phyloP scores from a whole-genome alignment of 2,329 filamentous ascomycete genomes.

The Diplodia intermedia region DNA sequence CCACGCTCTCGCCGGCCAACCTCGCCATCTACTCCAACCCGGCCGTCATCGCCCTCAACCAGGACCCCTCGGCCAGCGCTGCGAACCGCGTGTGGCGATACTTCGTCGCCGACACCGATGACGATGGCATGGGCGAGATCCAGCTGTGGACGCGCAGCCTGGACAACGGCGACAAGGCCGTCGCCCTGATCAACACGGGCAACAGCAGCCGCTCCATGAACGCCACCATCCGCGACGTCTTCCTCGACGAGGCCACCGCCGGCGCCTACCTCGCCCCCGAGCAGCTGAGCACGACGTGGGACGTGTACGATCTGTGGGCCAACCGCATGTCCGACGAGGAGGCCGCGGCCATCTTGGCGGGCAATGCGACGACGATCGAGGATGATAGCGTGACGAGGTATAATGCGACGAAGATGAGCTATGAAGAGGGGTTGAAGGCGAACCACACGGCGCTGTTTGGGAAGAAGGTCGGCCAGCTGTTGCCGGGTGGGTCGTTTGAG shows the following conservation, averaged over 20 bases:
- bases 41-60: conserved; percentile 58
- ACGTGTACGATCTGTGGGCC: conserved; percentile 63
- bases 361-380: conserved; percentile 44
- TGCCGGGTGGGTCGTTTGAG: conserved; percentile 48
- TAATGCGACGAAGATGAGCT: conserved; percentile 59
- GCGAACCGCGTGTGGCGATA: conserved; percentile 56
- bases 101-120: conserved; percentile 50
- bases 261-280: conserved; percentile 49
- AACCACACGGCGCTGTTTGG: conserved; percentile 57
- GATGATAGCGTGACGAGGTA: conserved; percentile 49
- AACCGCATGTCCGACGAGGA: conserved; percentile 59
- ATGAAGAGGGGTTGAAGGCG: conserved; percentile 54
- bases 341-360: conserved; percentile 54
- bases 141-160: conserved; percentile 60
- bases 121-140: conserved; percentile 55
- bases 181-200: conserved; percentile 61
- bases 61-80: conserved; percentile 53
- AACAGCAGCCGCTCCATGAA: conserved; percentile 55
- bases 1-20: conserved; percentile 49
- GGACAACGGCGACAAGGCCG: conserved; percentile 55
- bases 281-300: conserved; percentile 56
- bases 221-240: conserved; percentile 61
- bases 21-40: conserved; percentile 57
- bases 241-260: conserved; percentile 55
- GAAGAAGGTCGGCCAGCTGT: conserved; percentile 53